Evolutionary conservation across 768 basidiomycete genomes (phyloP), one percentile per base, ranked within the genome.

Genomic region (Astraeus odoratus): DNA sequence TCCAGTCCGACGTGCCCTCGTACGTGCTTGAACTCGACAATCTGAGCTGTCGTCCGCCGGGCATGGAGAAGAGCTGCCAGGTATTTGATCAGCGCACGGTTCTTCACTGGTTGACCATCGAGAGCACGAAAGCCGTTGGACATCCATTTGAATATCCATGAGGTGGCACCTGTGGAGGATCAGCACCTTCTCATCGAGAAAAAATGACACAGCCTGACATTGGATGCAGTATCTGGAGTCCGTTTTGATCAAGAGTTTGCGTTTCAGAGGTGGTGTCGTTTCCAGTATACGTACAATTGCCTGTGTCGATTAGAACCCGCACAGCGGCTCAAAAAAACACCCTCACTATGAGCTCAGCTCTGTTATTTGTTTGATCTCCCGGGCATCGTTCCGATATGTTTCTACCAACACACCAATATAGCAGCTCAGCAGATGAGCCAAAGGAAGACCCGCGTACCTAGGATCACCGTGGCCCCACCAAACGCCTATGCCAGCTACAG

Each of bases 171-270:
- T 92, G 55, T 12, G 35, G 36, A n/a, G n/a, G 10, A 37, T 58
- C 39, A 55, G 36, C 30, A 18, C n/a, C 39, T 12, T 10, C 35
- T 16, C 16, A 31, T 34, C 15, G 22, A 45, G 42, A 23, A 45
- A 47, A 19, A 19, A n/a, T 43, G 45, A 18, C n/a, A n/a, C 25
- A 16, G 0, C 10, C 58, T 67, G 44, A 93, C 93, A 92, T 39
- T 78, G 66, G 3, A 91, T 90, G 1, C 81, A 80, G 56, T 96
- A 96, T 36, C 77, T 66, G 0, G 93, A 96, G 63, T 97, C 94
- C 0, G 88, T 83, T 54, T 83, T 84, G 55, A 96, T 86, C 39
- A 86, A 55, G 2, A 97, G 66, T 0, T 78, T 71, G 23, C 61
- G 72, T 37, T 71, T 69, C 9, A 68, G 66, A 8, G 63, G 69